Evolutionary conservation across 2,329 filamentous ascomycete genomes (phyloP).

Genomic region (Cercospora zeina): DNA sequence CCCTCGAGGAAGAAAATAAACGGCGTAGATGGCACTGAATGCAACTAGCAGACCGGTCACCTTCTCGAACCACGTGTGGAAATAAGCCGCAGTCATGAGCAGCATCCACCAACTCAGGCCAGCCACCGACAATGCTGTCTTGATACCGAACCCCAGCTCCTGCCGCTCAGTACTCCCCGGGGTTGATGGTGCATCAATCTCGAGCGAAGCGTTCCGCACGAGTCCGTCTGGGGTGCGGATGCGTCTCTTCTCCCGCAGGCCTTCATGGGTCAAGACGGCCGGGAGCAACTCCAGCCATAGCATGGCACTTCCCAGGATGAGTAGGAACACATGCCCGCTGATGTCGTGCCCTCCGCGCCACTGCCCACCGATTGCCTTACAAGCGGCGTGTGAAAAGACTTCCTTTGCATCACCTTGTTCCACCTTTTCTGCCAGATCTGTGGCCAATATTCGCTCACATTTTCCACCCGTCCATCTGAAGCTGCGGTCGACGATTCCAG

Average conservation of each 20-base stretch:
- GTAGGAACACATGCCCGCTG: conserved; percentile 89
- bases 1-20: conserved; percentile 53
- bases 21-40: conserved; percentile 46
- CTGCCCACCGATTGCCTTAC: conserved; percentile 74
- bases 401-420: conserved; percentile 48
- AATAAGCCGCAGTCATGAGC: conserved; percentile 97
- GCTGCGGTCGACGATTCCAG: conserved; percentile 82
- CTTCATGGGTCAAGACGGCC: conserved; percentile 53
- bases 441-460: conserved; percentile 62
- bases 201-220: conserved; percentile 49
- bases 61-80: conserved; percentile 99
- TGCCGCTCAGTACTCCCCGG: conserved; percentile 40
- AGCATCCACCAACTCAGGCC: conserved; percentile 89
- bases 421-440: conserved; percentile 47
- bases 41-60: conserved; percentile 54
- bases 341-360: conserved; percentile 98
- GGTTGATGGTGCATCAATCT: conserved; percentile 43
- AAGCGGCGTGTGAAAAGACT: conserved; percentile 72
- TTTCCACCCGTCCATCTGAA: conserved; percentile 86
- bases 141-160: conserved; percentile 52
- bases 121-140: conserved; percentile 59
- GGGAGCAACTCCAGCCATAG: conserved; percentile 77
- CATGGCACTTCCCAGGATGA: conserved; percentile 80
- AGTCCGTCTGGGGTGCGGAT: conserved; percentile 68
- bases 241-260: conserved; percentile 61